Evolutionary conservation across 305 asterid species (phyloP).

Genomic region (Ilex paraguariensis): DNA sequence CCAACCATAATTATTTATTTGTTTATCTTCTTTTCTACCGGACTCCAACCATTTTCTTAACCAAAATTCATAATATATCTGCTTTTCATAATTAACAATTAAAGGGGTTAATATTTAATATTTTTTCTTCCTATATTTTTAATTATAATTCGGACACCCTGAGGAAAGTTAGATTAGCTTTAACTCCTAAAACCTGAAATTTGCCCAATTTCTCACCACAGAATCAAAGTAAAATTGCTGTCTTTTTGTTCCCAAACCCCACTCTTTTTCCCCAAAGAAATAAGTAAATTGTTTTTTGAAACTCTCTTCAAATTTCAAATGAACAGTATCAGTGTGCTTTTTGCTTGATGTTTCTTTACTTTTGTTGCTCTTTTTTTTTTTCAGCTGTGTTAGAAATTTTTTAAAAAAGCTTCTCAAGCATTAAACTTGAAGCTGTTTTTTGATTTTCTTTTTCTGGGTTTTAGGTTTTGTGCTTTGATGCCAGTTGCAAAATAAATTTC

Average conservation of each 20-base stretch:
- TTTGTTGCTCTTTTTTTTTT: neutral
- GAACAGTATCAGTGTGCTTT: slow-evolving; percentile 9
- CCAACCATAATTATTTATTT: slow-evolving; percentile 60
- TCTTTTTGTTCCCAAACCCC: slow-evolving; percentile 15
- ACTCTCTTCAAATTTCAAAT: slow-evolving; percentile 3
- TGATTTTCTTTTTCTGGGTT: slow-evolving; percentile 23
- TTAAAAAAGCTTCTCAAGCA: slow-evolving; percentile 14
- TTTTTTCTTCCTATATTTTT: slow-evolving; percentile 23
- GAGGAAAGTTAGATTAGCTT: slow-evolving; percentile 43
- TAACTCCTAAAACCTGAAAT: slow-evolving; percentile 24
- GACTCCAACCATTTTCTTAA: slow-evolving; percentile 79
- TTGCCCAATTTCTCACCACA: slow-evolving; percentile 37
- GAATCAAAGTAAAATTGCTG: slow-evolving; percentile 11
- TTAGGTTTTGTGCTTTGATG: slow-evolving; percentile 12
- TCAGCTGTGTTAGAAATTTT: slow-evolving; percentile 12
- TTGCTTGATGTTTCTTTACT: slow-evolving; percentile 16
- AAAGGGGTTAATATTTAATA: slow-evolving; percentile 40
- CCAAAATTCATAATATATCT: slow-evolving; percentile 69
- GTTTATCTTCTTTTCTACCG: slow-evolving; percentile 34
- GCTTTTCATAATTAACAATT: slow-evolving; percentile 40
- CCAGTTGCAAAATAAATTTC: no score
- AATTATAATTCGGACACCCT: slow-evolving; percentile 46
- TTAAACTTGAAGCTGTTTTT: slow-evolving; percentile 21
- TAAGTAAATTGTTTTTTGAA: slow-evolving; percentile 6
- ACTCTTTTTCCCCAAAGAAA: slow-evolving; percentile 18